phyloP scores from a whole-genome alignment of 202 grass and related monocot genomes.

The Carex sylvatica region DNA sequence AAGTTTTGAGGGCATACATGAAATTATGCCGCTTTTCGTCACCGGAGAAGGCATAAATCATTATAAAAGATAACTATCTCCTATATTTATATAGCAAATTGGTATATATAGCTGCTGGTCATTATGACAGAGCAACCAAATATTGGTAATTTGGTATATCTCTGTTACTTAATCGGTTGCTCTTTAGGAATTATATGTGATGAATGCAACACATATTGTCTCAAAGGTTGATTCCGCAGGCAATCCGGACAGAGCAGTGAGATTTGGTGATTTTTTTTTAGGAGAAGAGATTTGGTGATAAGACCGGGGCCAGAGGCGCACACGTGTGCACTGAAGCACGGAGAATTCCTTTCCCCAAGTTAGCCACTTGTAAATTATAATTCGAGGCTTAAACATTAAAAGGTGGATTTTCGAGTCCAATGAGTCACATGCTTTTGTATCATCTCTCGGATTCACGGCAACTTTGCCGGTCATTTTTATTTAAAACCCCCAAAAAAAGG shows the following conservation, averaged over 20 bases:
- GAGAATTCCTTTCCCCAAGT: background rate
- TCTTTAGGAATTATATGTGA: too few relatives aligned
- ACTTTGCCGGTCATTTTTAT: too few relatives aligned
- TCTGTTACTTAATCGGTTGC: too few relatives aligned
- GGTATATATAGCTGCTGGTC: too few relatives aligned
- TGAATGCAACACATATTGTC: background rate
- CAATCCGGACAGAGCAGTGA: background rate
- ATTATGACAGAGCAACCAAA: too few relatives aligned
- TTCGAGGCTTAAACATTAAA: background rate
- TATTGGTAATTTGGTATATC: too few relatives aligned
- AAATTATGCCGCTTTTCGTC: background rate
- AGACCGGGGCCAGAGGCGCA: background rate
- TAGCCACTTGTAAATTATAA: background rate
- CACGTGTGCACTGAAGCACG: conserved; percentile 9
- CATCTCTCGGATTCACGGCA: background rate
- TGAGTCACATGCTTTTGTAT: background rate
- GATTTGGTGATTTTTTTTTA: background rate
- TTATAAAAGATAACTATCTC: too few relatives aligned
- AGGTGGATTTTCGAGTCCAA: background rate
- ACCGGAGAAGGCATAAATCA: too few relatives aligned
- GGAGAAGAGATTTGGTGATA: background rate
- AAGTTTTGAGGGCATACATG: too few relatives aligned
- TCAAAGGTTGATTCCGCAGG: background rate
- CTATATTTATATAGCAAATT: too few relatives aligned
- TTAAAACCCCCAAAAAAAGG: too few relatives aligned